Evolutionary conservation across 2,329 filamentous ascomycete genomes (phyloP).

Genomic region (Lomentospora prolificans): DNA sequence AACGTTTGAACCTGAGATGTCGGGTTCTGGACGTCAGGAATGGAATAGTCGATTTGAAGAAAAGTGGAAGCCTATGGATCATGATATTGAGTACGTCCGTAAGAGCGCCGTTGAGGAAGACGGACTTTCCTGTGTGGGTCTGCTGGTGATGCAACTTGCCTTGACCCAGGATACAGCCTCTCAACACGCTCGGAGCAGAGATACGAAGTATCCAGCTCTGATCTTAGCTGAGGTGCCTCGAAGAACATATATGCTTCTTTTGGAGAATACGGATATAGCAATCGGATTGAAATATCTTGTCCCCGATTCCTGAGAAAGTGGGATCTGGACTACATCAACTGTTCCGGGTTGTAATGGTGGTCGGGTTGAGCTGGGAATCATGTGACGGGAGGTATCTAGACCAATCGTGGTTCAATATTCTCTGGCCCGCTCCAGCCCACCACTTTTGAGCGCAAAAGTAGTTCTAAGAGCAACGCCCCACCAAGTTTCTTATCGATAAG

Average conservation of each 20-base stretch:
- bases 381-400: too few relatives aligned
- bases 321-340: background rate
- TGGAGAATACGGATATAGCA: too few relatives aligned
- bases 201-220: too few relatives aligned
- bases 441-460: too few relatives aligned
- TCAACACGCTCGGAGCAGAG: background rate
- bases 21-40: background rate
- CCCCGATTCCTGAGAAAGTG: background rate
- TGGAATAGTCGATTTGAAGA: constrained; percentile 4
- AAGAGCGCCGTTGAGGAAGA: background rate
- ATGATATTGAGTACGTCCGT: constrained; percentile 3
- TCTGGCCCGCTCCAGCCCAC: too few relatives aligned
- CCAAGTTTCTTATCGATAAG: constrained; percentile 6
- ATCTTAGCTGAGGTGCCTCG: too few relatives aligned
- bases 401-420: too few relatives aligned
- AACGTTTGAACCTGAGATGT: background rate
- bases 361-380: too few relatives aligned
- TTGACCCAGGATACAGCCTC: background rate
- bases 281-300: background rate
- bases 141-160: background rate
- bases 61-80: background rate
- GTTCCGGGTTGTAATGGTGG: background rate
- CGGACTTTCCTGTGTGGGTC: background rate
- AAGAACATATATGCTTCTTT: too few relatives aligned
- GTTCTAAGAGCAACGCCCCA: background rate